Conservation (phyloP, 495 filamentous ascomycete genomes). For the Oidiodendron maius region DNA sequence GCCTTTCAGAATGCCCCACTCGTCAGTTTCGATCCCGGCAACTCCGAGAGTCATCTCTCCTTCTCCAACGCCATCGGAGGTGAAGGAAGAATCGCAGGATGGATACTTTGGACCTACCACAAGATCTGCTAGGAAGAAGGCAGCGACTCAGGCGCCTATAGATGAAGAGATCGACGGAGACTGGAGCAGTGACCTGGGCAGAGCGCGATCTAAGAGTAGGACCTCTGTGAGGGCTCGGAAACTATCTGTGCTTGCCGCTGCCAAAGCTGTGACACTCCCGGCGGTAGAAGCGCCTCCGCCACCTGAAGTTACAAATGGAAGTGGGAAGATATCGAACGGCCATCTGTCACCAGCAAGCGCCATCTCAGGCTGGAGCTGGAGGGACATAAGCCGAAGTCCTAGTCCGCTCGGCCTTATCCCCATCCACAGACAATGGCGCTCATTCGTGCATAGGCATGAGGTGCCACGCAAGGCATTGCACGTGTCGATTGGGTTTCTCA, state of each 20-base stretch:
- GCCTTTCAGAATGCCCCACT: conserved; percentile 44
- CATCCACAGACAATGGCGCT: conserved; percentile 72
- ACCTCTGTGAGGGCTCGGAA: conserved; percentile 46
- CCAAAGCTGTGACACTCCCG: conserved; percentile 13
- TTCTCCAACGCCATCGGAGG: conserved; percentile 58
- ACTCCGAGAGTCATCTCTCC: conserved; percentile 69
- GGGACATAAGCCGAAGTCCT: conserved; percentile 79
- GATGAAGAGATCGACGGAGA: conserved; percentile 35
- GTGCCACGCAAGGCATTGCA: conserved; percentile 73
- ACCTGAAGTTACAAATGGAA: conserved; percentile 27
- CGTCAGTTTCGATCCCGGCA: conserved; percentile 45
- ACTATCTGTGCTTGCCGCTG: conserved; percentile 39
- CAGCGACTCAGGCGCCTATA: conserved; percentile 31
- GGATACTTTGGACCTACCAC: conserved; percentile 49
- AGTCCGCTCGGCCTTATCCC: conserved; percentile 92
- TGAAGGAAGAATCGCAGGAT: conserved; percentile 28
- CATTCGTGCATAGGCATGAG: conserved; percentile 71
- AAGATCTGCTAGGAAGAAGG: conserved; percentile 54
- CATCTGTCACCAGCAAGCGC: conserved; percentile 62
- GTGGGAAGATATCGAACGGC: conserved; percentile 51
- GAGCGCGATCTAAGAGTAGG: conserved; percentile 39
- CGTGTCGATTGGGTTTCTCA: conserved; percentile 93
- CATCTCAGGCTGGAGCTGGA: conserved; percentile 56
- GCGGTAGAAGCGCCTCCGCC: conserved; percentile 14
- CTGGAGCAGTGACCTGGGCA: conserved; percentile 23